These are phyloP conservation scores for Elasticomyces elasticus DNA, from an alignment of 495 filamentous ascomycete genomes.

Conservation along the genomic window DNA sequence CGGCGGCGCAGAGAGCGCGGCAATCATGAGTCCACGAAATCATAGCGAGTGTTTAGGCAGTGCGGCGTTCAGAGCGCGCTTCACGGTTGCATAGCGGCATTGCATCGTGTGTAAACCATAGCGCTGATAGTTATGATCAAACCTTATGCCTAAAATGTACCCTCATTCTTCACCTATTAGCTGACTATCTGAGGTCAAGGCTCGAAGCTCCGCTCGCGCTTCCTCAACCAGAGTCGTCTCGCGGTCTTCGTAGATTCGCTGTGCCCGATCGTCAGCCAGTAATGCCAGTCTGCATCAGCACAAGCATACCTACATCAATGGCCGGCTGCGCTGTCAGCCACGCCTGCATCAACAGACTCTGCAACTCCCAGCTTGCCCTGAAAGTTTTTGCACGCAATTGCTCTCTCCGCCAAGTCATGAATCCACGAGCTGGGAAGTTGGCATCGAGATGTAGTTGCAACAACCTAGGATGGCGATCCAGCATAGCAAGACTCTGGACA, in stretches of 20 bases:
- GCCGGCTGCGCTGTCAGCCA: constrained; percentile 2
- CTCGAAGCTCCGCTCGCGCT: background rate
- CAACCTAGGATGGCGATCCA: background rate
- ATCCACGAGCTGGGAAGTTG: background rate
- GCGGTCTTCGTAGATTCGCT: background rate
- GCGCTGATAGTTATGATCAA: no score
- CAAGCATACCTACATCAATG: background rate
- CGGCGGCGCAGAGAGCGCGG: no score
- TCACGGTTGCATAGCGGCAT: no score
- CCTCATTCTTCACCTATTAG: background rate
- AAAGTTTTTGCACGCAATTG: background rate
- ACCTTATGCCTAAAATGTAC: no score
- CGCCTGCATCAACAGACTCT: constrained; percentile 3
- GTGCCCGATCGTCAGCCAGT: background rate
- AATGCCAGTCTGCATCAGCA: background rate
- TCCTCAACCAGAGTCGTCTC: background rate
- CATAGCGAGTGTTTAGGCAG: no score
- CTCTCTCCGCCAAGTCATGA: background rate
- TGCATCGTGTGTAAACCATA: no score
- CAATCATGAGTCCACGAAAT: no score
- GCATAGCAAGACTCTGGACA: background rate
- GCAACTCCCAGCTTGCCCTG: background rate
- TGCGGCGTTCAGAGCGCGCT: no score
- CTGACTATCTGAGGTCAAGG: background rate
- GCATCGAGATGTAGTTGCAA: constrained; percentile 6